Evolutionary conservation across 768 basidiomycete genomes (phyloP), one percentile per base, ranked within the genome.

Genomic region (Trametes cingulata): DNA sequence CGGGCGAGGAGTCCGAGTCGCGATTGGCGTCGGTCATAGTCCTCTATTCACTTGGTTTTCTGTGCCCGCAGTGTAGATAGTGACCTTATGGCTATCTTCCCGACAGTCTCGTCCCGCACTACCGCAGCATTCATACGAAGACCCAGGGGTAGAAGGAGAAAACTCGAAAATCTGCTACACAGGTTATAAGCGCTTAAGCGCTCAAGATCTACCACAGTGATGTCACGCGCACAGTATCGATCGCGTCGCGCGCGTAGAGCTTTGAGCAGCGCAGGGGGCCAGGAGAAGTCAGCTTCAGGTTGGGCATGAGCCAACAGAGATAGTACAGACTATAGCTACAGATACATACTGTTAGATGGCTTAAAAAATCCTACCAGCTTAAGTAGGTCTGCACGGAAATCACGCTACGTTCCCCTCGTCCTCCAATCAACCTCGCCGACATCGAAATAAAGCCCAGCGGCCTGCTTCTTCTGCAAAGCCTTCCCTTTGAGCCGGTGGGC

Each of bases 401-500:
- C 14, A 12, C 5, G 7, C 35, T 15, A 24, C 7, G 2, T 6
- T 42, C 19, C 13, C 15, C 35, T 13, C 27, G 25, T 33, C 7
- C 27, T 40, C 45, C 46, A 46, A 13, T 58, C 50, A 15, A 36
- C 42, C 25, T 37, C 51, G 7, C n/a, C n/a, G 35, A 29, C 45
- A 12, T 41, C 9, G 29, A 46, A 60, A 2, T 4, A 14, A 13
- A 60, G 13, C 14, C 43, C 36, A 10, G 2, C 29, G 6, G 45
- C 37, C 39, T 48, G 58, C 37, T 40, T 60, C 37, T 51, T 52
- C 12, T 25, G 37, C 20, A 60, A 35, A 6, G 17, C 51, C 13
- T 53, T 53, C 10, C 58, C 58, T 20, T 25, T 20, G 25, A 60
- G 29, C 24, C 22, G 42, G n/a, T 22, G 45, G 1, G 58, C 51